Conservation (phyloP, 768 basidiomycete genomes). For the Fomitopsis pulvina region DNA sequence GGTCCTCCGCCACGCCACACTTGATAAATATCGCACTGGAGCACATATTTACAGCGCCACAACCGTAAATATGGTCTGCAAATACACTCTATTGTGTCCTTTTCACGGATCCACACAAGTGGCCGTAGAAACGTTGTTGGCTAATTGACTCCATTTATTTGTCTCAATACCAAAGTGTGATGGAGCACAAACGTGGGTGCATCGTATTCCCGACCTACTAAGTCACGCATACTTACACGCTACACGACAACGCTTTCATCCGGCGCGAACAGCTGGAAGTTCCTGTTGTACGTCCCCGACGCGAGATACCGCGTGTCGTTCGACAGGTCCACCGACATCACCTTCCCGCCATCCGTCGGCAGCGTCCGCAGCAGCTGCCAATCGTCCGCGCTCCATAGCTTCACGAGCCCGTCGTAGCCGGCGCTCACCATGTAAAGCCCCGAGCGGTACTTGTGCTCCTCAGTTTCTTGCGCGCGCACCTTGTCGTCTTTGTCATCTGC, state of each 20-base stretch:
- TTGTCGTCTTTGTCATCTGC: conserved; percentile 24
- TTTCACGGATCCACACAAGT: no score
- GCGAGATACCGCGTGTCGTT: conserved; percentile 79
- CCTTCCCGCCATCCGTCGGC: conserved; percentile 94
- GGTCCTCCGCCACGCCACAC: no score
- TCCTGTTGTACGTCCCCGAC: conserved; percentile 88
- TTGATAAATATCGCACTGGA: no score
- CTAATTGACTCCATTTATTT: no score
- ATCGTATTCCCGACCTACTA: background rate
- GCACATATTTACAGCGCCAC: no score
- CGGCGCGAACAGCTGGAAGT: conserved; percentile 88
- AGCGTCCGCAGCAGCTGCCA: conserved; percentile 90
- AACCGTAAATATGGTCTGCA: no score
- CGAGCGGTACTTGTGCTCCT: conserved; percentile 77
- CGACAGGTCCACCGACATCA: conserved; percentile 95
- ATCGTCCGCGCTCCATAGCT: conserved; percentile 96
- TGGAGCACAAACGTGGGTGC: background rate
- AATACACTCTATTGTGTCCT: no score
- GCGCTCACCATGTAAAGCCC: conserved; percentile 91
- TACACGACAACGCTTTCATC: conserved; percentile 44
- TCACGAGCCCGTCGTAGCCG: conserved; percentile 93
- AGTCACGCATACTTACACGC: background rate
- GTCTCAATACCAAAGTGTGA: no score
- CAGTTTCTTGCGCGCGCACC: conserved; percentile 25
- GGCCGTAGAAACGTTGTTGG: no score